A percentile compares a stretch with the other conserved stretches of the same genome.
Evolutionary conservation across 495 filamentous ascomycete genomes (phyloP).

Genomic region (Tetracladium marchalianum): DNA sequence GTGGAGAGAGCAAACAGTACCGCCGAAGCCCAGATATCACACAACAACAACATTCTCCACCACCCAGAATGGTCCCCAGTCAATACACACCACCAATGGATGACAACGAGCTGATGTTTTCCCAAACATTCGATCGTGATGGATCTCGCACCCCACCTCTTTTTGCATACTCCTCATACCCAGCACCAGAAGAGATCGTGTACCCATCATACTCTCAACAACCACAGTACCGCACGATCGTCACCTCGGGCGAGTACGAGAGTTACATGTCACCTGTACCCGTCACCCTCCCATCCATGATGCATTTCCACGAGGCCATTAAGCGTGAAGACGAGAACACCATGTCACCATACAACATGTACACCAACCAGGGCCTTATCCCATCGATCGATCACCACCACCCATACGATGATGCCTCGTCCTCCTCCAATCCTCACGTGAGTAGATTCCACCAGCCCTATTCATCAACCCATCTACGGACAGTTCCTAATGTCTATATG

Average conservation of each 20-base stretch:
- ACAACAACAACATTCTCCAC: conserved; percentile 24
- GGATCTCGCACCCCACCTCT: conserved; percentile 64
- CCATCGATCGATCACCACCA: conserved; percentile 63
- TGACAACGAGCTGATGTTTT: conserved; percentile 40
- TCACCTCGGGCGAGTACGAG: conserved; percentile 52
- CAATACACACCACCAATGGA: conserved; percentile 52
- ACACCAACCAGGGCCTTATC: conserved; percentile 55
- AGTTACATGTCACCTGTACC: conserved; percentile 55
- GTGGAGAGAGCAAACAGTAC: conserved; percentile 7
- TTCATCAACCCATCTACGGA: neutral
- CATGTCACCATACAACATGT: conserved; percentile 62
- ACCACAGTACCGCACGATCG: conserved; percentile 48
- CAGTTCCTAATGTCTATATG: conserved; percentile 5
- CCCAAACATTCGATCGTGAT: conserved; percentile 39
- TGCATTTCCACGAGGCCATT: conserved; percentile 48
- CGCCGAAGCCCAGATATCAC: conserved; percentile 22
- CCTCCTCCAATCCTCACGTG: conserved; percentile 53
- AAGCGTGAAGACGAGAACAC: conserved; percentile 42
- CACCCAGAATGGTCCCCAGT: conserved; percentile 27
- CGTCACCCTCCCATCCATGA: conserved; percentile 58
- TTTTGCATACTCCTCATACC: conserved; percentile 60
- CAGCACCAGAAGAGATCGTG: conserved; percentile 56
- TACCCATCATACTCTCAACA: conserved; percentile 54
- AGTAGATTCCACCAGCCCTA: conserved; percentile 30
- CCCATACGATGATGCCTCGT: conserved; percentile 41